Evolutionary conservation across 495 filamentous ascomycete species (phyloP).

Genomic region (Podospora australis): DNA sequence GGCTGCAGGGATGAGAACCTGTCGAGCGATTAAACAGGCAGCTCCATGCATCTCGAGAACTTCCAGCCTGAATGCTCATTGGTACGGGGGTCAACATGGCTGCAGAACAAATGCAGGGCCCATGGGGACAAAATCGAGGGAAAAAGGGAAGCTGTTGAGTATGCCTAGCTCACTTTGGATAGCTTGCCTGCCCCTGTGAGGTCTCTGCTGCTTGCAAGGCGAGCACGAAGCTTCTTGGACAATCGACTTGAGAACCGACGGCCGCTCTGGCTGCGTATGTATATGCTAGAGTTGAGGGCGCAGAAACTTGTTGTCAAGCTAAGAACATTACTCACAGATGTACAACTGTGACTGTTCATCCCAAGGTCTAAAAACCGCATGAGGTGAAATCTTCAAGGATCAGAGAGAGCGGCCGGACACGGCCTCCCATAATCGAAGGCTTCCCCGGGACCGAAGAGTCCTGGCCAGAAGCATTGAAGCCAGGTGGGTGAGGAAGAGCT

Average conservation of each 20-base stretch:
- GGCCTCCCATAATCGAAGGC: neutral
- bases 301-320: neutral
- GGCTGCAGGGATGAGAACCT: slow-evolving; percentile 26
- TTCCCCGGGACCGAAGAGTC: slow-evolving; percentile 8
- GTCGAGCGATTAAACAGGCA: slow-evolving; percentile 32
- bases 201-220: slow-evolving; percentile 12
- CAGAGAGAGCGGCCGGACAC: neutral
- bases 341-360: neutral
- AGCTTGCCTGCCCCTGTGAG: slow-evolving; percentile 10
- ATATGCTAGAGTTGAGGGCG: neutral
- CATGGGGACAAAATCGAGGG: slow-evolving; percentile 11
- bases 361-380: neutral
- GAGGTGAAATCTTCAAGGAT: neutral
- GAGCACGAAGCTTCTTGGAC: neutral
- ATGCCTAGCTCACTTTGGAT: slow-evolving; percentile 19
- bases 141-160: slow-evolving; percentile 6
- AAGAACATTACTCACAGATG: neutral
- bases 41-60: slow-evolving; percentile 25
- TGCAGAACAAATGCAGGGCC: slow-evolving; percentile 25
- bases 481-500: slow-evolving; percentile 2
- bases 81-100: slow-evolving; percentile 21
- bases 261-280: neutral
- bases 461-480: neutral
- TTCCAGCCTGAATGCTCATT: slow-evolving; percentile 21
- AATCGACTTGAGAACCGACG: neutral